Base-by-base conservation (phyloP, 2,329 filamentous ascomycete species). In the Drechslerella stenobrocha region DNA sequence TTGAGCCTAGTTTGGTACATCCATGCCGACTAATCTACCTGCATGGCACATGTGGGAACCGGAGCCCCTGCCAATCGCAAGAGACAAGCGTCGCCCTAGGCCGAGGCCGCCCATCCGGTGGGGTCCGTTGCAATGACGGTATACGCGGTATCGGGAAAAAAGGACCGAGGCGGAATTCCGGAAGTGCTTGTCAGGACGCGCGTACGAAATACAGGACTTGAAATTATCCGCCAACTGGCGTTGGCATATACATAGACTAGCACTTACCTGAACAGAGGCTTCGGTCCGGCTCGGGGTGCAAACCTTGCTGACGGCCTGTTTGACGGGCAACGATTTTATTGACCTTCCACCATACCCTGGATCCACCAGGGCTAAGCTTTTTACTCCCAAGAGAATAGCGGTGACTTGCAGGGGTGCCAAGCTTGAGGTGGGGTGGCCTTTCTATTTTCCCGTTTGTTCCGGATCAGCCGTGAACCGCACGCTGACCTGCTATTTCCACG, bases 291-390 rank as follows among this genome's bases (percentile, higher is more conserved):
- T n/a, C n/a, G n/a, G n/a, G n/a, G n/a, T n/a, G n/a, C n/a, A 18
- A 47, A 30, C 9, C 22, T 23, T 26, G 20, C 28, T 30, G 5
- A 5, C 28, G 28, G n/a, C n/a, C n/a, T n/a, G n/a, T n/a, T n/a
- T n/a, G n/a, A n/a, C n/a, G n/a, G n/a, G n/a, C n/a, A n/a, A n/a
- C n/a, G n/a, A n/a, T n/a, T n/a, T n/a, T n/a, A n/a, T n/a, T n/a
- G n/a, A n/a, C n/a, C n/a, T n/a, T n/a, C n/a, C n/a, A n/a, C n/a
- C n/a, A n/a, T n/a, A n/a, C n/a, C n/a, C n/a, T n/a, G n/a, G n/a
- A n/a, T n/a, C n/a, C n/a, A n/a, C 4, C 8, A 48, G 24, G 30
- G 55, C 52, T 67, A 67, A 67, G 63, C 63, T 67, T 67, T 30
- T 66, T 46, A n/a, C 50, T 46, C 50, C 55, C 55, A 60, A 67